A percentile compares a stretch with the other conserved stretches of the same genome.
phyloP scores from a whole-genome alignment of 768 basidiomycete genomes.

The Mycena venus region DNA sequence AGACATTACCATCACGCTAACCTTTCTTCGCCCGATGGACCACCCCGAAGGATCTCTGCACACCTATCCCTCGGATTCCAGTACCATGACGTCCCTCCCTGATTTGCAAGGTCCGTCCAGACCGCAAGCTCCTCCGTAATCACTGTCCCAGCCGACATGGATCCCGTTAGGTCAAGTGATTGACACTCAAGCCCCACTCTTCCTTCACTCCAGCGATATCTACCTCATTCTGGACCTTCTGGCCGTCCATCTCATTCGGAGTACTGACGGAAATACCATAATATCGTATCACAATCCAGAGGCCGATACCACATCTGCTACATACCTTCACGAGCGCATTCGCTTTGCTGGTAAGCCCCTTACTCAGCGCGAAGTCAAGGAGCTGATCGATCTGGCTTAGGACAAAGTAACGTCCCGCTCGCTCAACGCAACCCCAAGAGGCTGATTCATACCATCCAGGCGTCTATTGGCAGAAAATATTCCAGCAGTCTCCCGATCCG shows the following conservation, averaged over 20 bases:
- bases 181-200: constrained; percentile 29
- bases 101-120: neutral
- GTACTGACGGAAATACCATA: constrained; percentile 59
- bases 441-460: too few species aligned
- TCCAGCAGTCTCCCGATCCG: constrained; percentile 60
- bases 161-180: constrained; percentile 17
- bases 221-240: constrained; percentile 61
- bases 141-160: neutral
- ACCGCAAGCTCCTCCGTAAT: neutral
- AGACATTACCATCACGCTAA: constrained; percentile 73
- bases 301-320: constrained; percentile 55
- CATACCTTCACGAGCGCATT: constrained; percentile 60
- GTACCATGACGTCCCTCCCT: constrained; percentile 18
- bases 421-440: too few species aligned
- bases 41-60: constrained; percentile 18
- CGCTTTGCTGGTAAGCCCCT: constrained; percentile 57
- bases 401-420: too few species aligned
- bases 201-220: constrained; percentile 34
- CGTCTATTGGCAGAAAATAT: constrained; percentile 62
- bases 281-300: constrained; percentile 61
- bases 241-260: constrained; percentile 63
- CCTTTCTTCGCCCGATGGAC: constrained; percentile 63
- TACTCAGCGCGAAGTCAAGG: too few species aligned
- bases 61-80: constrained; percentile 15
- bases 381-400: constrained; percentile 13